A percentile compares a stretch with the other conserved stretches of the same genome.
These are phyloP conservation scores for Danielia reshetovae DNA, from an alignment of 805 yeast species.

Conservation along the genomic window DNA sequence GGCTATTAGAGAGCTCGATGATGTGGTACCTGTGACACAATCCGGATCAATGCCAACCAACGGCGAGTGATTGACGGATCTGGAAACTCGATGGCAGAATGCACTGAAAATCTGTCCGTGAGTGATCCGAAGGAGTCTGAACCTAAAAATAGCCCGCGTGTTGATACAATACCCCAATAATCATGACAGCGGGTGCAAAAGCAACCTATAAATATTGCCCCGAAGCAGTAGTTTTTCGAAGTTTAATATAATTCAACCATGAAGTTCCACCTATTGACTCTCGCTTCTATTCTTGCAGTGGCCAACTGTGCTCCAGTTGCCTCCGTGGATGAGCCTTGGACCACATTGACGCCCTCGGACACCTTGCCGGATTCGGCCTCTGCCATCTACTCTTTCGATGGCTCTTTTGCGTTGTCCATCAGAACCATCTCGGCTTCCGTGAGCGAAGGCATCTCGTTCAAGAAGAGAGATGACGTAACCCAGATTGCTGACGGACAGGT, in stretches of 20 bases:
- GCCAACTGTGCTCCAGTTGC: slow-evolving; percentile 10
- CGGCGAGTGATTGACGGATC: no score
- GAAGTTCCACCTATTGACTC: slow-evolving; percentile 12
- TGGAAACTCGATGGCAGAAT: no score
- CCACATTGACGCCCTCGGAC: slow-evolving; percentile 28
- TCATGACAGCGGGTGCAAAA: no score
- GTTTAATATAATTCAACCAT: slow-evolving; percentile 4
- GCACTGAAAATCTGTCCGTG: no score
- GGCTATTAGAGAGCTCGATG: no score
- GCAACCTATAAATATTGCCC: not conserved
- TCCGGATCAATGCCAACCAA: no score
- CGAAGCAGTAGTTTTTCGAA: not conserved
- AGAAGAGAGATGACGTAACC: slow-evolving; percentile 6
- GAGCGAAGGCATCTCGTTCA: not conserved
- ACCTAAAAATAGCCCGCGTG: no score
- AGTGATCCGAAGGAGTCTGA: no score
- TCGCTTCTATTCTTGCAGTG: slow-evolving; percentile 10
- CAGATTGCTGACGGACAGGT: slow-evolving; percentile 4
- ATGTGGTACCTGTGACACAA: no score
- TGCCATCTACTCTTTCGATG: slow-evolving; percentile 25
- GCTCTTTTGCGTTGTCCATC: slow-evolving; percentile 31
- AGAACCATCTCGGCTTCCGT: slow-evolving; percentile 18
- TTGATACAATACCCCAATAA: no score
- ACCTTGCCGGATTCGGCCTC: slow-evolving; percentile 19
- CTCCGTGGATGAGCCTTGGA: slow-evolving; percentile 13